Evolutionary conservation across 352 stramenopile species (phyloP).

Genomic region (Albugo candida): DNA sequence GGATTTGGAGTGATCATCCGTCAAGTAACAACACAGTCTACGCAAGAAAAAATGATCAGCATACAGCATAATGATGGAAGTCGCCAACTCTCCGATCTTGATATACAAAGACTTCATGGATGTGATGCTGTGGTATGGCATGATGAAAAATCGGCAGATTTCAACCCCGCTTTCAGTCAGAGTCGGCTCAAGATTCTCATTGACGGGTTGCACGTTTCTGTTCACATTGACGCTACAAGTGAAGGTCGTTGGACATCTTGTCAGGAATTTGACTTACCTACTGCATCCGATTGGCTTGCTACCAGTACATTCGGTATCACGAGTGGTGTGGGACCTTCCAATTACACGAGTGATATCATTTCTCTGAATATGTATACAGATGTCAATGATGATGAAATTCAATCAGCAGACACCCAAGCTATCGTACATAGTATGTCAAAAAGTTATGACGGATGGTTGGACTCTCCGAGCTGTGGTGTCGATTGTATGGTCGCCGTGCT

Average conservation of each 20-base stretch:
- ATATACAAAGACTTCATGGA: neutral
- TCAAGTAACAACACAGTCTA: too few species aligned
- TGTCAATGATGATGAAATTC: slow-evolving; percentile 20
- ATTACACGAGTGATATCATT: slow-evolving; percentile 12
- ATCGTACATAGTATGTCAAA: slow-evolving; percentile 69
- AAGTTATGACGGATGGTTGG: slow-evolving; percentile 69
- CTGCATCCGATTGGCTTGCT: slow-evolving; percentile 8
- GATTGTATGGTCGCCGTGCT: slow-evolving; percentile 62
- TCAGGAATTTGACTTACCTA: slow-evolving; percentile 7
- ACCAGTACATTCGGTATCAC: slow-evolving; percentile 7
- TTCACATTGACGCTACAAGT: slow-evolving; percentile 8
- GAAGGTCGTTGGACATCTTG: slow-evolving; percentile 7
- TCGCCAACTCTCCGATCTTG: neutral
- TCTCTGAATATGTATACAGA: slow-evolving; percentile 19
- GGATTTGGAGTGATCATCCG: slow-evolving; percentile 59
- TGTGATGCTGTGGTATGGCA: slow-evolving; percentile 10
- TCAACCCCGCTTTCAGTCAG: slow-evolving; percentile 4
- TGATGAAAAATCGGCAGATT: slow-evolving; percentile 11
- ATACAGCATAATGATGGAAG: slow-evolving; percentile 59
- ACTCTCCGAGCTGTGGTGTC: slow-evolving; percentile 50
- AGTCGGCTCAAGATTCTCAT: slow-evolving; percentile 4
- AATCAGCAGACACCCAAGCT: slow-evolving; percentile 33
- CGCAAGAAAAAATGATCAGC: slow-evolving; percentile 73
- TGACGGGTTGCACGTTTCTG: slow-evolving; percentile 2
- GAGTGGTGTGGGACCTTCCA: slow-evolving; percentile 6